Conservation (phyloP, 2,329 filamentous ascomycete genomes). For the Alternaria sp. region DNA sequence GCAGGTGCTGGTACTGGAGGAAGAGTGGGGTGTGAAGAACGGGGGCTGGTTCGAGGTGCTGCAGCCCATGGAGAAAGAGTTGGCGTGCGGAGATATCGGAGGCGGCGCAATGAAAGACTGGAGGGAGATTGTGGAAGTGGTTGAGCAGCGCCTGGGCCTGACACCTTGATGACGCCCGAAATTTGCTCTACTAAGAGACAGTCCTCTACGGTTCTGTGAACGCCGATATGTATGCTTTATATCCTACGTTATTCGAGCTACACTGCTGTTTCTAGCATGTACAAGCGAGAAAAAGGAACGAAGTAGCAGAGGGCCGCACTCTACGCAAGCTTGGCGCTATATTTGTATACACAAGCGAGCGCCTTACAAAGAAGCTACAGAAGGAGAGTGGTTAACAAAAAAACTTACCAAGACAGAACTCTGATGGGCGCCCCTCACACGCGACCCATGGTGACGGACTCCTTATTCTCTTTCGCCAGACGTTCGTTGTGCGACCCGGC, state of each 20-base stretch:
- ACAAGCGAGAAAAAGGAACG: neutral
- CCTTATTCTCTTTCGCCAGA: conserved; percentile 7
- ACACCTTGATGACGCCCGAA: neutral
- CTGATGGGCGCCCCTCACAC: conserved; percentile 10
- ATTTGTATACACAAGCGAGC: too few relatives aligned
- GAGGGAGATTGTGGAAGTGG: conserved; percentile 73
- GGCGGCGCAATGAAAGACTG: conserved; percentile 85
- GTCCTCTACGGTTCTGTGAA: neutral
- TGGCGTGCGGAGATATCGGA: conserved; percentile 87
- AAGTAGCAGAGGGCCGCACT: neutral
- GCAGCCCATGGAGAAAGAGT: conserved; percentile 74
- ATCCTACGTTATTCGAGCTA: neutral
- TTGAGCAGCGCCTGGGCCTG: conserved; percentile 59
- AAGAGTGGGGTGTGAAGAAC: conserved; percentile 72
- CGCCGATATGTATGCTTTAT: neutral
- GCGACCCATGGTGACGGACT: conserved; percentile 7
- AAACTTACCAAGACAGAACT: conserved; percentile 10
- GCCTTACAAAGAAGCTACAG: neutral
- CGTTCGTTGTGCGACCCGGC: neutral
- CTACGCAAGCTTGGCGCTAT: neutral
- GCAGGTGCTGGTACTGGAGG: conserved; percentile 74
- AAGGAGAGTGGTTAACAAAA: neutral
- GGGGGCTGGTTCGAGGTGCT: conserved; percentile 73
- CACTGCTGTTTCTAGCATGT: neutral
- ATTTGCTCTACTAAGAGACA: neutral